Evolutionary conservation across 176 grass and related monocot species (phyloP), one percentile per base, ranked within the genome.

Genomic region (Aegilops umbellulata): DNA sequence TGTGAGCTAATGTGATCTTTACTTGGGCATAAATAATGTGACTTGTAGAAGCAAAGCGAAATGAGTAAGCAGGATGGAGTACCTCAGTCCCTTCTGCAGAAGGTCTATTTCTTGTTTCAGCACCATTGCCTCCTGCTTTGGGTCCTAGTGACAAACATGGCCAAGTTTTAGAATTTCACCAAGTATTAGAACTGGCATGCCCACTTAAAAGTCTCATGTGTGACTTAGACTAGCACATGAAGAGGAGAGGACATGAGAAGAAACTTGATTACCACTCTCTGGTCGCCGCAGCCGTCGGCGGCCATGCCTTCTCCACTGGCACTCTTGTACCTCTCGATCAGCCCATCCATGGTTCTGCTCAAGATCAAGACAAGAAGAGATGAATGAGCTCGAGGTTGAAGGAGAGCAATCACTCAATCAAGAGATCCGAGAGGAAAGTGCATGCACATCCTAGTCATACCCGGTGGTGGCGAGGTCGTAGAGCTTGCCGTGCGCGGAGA

Each of bases 401-500:
- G 51, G 68, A 81, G 10, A n/a, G n/a, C n/a, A n/a, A n/a, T n/a
- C n/a, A n/a, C n/a, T n/a, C n/a, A 20, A 51, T 76, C 72, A 76
- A 58, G 55, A 58, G 55, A 51, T 30, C 8, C 0, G 1, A 51
- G 4, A 76, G 15, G 71, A 10, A 10, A 64, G 24, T 39, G 32
- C 35, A 35, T 17, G 8, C 38, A 39, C 23, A 7, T 74, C n/a
- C 47, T 51, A 17, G 5, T 51, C 47, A 17, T 91, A 98, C 97
- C 97, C 97, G 35, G 86, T 91, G 57, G 94, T 94, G 68, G 94
- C 90, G 31, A 99, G 92, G 66, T 99, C 97, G 85, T 93, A 99
- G 76, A 96, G 92, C 92, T 99, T 99, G 55, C 97, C 97, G 83
- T 94, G 94, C 2, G 97, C 69, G 58, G 97, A 99, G 94, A 99